phyloP scores from a whole-genome alignment of 2,329 filamentous ascomycete genomes.

The Penicillium occitanis region DNA sequence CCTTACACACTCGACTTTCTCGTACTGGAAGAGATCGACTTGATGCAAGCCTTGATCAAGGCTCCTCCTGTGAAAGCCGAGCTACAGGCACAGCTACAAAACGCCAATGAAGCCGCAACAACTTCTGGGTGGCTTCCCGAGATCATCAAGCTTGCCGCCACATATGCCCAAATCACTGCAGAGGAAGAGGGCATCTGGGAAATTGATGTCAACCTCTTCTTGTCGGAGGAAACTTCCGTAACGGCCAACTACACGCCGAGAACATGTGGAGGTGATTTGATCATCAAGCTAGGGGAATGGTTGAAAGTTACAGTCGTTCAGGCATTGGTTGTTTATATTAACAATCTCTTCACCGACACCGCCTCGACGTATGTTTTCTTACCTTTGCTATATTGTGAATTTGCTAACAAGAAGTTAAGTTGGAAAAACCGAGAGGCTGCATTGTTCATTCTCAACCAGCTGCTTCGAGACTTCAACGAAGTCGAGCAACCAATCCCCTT shows the following conservation, averaged over 20 bases:
- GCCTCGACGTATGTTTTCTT: constrained; percentile 35
- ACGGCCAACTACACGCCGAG: constrained; percentile 95
- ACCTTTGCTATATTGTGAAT: neutral
- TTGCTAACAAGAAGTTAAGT: constrained; percentile 33
- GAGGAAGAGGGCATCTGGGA: constrained; percentile 97
- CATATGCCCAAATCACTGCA: constrained; percentile 83
- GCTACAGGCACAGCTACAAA: constrained; percentile 73
- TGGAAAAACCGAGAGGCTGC: constrained; percentile 75
- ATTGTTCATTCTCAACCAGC: constrained; percentile 80
- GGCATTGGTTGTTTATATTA: constrained; percentile 74
- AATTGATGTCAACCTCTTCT: constrained; percentile 90
- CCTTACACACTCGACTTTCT: constrained; percentile 94
- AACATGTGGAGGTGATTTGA: constrained; percentile 85
- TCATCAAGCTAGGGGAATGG: constrained; percentile 93
- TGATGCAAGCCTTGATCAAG: constrained; percentile 85
- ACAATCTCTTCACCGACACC: constrained; percentile 63
- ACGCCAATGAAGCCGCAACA: constrained; percentile 58
- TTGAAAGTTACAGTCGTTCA: constrained; percentile 72
- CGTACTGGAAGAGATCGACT: constrained; percentile 89
- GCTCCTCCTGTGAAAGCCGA: constrained; percentile 86
- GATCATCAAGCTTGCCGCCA: constrained; percentile 79
- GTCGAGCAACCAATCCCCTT: constrained; percentile 68
- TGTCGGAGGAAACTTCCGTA: constrained; percentile 91
- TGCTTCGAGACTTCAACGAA: constrained; percentile 80
- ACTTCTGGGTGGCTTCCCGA: constrained; percentile 79